Percentiles rank a stretch among this genome's conserved stretches.
Evolutionary conservation across 805 yeast species (phyloP).

Genomic region (Wickerhamomyces canadensis): DNA sequence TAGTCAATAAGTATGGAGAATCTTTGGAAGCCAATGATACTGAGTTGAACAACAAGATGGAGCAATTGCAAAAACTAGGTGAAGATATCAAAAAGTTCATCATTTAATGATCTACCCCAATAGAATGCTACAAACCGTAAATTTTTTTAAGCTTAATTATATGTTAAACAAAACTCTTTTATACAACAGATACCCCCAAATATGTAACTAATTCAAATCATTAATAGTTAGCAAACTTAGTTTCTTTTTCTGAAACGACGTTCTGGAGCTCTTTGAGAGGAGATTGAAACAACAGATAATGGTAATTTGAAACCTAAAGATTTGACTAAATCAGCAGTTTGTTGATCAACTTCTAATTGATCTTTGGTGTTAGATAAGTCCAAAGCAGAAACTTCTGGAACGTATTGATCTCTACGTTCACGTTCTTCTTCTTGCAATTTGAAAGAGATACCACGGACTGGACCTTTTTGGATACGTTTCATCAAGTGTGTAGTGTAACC

Average conservation of each 20-base stretch:
- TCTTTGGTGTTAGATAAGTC: slow-evolving; percentile 95
- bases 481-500: slow-evolving; percentile 99
- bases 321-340: slow-evolving; percentile 93
- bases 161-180: slow-evolving; percentile 8
- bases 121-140: slow-evolving; percentile 3
- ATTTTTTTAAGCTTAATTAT: slow-evolving; percentile 7
- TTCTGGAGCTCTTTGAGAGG: slow-evolving; percentile 80
- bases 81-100: slow-evolving; percentile 33
- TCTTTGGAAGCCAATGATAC: slow-evolving; percentile 28
- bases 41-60: slow-evolving; percentile 28
- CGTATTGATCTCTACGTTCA: slow-evolving; percentile 99
- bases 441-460: slow-evolving; percentile 99
- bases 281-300: slow-evolving; percentile 77
- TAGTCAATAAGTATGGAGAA: slow-evolving; percentile 32
- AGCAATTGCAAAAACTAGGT: slow-evolving; percentile 36
- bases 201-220: slow-evolving; percentile 3
- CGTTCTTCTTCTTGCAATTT: slow-evolving; percentile 99
- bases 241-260: slow-evolving; percentile 92
- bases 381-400: slow-evolving; percentile 99
- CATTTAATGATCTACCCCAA: no score
- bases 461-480: slow-evolving; percentile 99
- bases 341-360: slow-evolving; percentile 94
- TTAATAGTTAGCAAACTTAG: slow-evolving; percentile 34
- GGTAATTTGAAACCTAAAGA: slow-evolving; percentile 89
- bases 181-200: slow-evolving; percentile 11